Evolutionary conservation across 2,329 filamentous ascomycete species (phyloP).

Genomic region (Aspergillus pseudonomiae): DNA sequence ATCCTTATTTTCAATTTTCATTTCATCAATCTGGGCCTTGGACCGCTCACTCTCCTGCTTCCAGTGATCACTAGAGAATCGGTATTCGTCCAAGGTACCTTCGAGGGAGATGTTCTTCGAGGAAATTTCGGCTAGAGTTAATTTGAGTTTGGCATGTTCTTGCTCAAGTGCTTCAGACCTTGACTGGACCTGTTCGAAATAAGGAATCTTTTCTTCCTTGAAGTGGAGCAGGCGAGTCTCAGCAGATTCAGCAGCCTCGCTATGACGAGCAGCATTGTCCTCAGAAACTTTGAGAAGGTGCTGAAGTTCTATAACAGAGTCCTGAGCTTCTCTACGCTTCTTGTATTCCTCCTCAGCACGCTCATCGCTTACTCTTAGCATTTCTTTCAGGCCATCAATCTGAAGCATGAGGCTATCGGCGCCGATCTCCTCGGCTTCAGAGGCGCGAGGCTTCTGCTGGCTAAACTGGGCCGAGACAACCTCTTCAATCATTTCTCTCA

Average conservation of each 20-base stretch:
- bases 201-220: constrained; percentile 70
- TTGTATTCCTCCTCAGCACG: constrained; percentile 67
- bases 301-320: constrained; percentile 73
- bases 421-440: constrained; percentile 57
- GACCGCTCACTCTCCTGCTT: constrained; percentile 60
- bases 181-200: constrained; percentile 66
- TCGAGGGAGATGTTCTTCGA: constrained; percentile 64
- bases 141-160: constrained; percentile 60
- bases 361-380: constrained; percentile 65
- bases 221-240: constrained; percentile 65
- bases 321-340: constrained; percentile 68
- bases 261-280: constrained; percentile 53
- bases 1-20: constrained; percentile 67
- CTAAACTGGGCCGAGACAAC: constrained; percentile 62
- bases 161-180: constrained; percentile 69
- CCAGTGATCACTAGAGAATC: constrained; percentile 61
- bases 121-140: constrained; percentile 56
- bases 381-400: constrained; percentile 70
- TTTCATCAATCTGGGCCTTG: constrained; percentile 51
- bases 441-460: constrained; percentile 51
- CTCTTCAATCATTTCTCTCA: constrained; percentile 66
- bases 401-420: constrained; percentile 57
- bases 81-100: constrained; percentile 66
- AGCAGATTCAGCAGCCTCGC: constrained; percentile 63
- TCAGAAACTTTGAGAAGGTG: constrained; percentile 68